Percentiles rank a stretch among this genome's conserved stretches.
phyloP scores from a whole-genome alignment of 164 flowering plant species.

The Protea cynaroides region DNA sequence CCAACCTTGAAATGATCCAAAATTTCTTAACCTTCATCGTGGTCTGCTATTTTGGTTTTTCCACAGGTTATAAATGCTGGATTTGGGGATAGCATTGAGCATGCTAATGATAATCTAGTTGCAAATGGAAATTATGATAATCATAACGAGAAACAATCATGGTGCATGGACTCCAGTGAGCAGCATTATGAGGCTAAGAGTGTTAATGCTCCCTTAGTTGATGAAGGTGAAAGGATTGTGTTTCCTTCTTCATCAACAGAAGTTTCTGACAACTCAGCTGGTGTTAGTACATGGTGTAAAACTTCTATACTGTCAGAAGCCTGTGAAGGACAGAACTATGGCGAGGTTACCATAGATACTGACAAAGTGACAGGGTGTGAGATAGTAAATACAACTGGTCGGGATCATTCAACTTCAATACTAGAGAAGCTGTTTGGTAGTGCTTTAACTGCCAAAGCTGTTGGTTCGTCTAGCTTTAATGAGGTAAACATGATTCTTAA shows the following conservation, averaged over 20 bases:
- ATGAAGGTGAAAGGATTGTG: conserved; percentile 20
- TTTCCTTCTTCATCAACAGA: conserved; percentile 22
- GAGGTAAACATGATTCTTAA: conserved; percentile 33
- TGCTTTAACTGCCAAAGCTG: conserved; percentile 31
- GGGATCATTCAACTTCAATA: conserved; percentile 46
- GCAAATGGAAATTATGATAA: conserved; percentile 20
- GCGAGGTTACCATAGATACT: conserved; percentile 26
- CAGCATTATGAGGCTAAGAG: conserved; percentile 21
- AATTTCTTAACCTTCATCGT: neutral
- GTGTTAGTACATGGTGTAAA: conserved; percentile 15
- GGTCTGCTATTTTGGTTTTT: conserved; percentile 5
- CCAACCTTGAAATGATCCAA: no score
- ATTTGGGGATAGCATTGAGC: conserved; percentile 23
- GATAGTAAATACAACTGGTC: conserved; percentile 20
- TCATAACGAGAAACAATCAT: conserved; percentile 27
- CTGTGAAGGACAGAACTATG: conserved; percentile 24
- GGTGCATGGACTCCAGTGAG: conserved; percentile 18
- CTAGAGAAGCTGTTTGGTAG: conserved; percentile 66
- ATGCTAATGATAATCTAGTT: conserved; percentile 11
- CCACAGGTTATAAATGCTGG: conserved; percentile 37
- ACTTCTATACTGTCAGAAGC: conserved; percentile 22
- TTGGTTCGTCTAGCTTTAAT: conserved; percentile 20
- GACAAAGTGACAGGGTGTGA: conserved; percentile 21
- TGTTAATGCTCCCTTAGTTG: conserved; percentile 10
- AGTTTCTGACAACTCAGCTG: conserved; percentile 19